Percentiles rank a stretch among this genome's conserved stretches.
Evolutionary conservation across 129 eudicot genomes (phyloP).

Genomic region (Cynara cardunculus): DNA sequence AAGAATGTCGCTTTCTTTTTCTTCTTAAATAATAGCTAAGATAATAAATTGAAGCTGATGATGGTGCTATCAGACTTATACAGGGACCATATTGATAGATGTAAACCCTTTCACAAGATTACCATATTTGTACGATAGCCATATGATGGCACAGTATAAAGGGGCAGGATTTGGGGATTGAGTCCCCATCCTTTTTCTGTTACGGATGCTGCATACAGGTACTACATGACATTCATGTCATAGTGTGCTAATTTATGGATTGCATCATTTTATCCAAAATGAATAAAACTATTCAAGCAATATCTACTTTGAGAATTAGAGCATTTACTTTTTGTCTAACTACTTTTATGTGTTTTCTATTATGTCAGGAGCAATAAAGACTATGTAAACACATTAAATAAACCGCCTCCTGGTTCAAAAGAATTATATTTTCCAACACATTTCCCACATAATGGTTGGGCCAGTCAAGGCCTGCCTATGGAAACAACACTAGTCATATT

Average conservation of each 20-base stretch:
- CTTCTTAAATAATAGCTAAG: neutral
- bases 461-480: constrained; percentile 71
- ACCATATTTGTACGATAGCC: constrained; percentile 84
- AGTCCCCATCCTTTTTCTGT: constrained; percentile 94
- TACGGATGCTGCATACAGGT: constrained; percentile 91
- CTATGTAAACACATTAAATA: too few relatives aligned
- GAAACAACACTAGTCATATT: constrained; percentile 76
- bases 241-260: neutral
- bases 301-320: too few relatives aligned
- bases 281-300: neutral
- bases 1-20: neutral
- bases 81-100: constrained; percentile 80
- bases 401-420: too few relatives aligned
- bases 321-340: too few relatives aligned
- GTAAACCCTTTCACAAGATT: constrained; percentile 82
- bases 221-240: neutral
- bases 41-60: constrained; percentile 2
- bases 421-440: constrained; percentile 35
- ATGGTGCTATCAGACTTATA: constrained; percentile 60
- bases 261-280: neutral
- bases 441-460: constrained; percentile 60
- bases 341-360: too few relatives aligned
- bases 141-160: constrained; percentile 89
- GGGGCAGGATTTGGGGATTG: constrained; percentile 77
- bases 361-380: too few relatives aligned